Conservation (phyloP, 495 filamentous ascomycete genomes). For the Penicillium diatomitis region DNA sequence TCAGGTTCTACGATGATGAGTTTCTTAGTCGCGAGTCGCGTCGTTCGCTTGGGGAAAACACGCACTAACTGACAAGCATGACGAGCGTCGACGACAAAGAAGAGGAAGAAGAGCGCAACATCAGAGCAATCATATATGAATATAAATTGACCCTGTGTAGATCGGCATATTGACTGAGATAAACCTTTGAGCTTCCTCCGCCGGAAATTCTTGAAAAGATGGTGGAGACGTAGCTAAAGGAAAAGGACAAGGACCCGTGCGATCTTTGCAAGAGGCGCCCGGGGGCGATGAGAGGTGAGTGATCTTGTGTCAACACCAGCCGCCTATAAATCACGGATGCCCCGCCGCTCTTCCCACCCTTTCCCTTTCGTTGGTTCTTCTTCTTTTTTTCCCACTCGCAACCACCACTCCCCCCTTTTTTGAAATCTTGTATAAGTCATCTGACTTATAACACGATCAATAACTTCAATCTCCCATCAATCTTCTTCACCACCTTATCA, state of each 20-base stretch:
- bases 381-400: constrained; percentile 8
- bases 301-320: constrained; percentile 39
- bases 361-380: constrained; percentile 23
- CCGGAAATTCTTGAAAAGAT: too few species aligned
- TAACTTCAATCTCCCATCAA: neutral
- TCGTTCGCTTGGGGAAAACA: too few species aligned
- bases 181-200: too few species aligned
- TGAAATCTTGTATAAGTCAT: constrained; percentile 8
- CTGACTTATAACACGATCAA: constrained; percentile 1
- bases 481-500: constrained; percentile 11
- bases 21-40: too few species aligned
- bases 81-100: too few species aligned
- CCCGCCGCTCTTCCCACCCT: constrained; percentile 36
- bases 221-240: neutral
- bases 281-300: constrained; percentile 17
- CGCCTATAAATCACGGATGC: constrained; percentile 45
- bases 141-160: too few species aligned
- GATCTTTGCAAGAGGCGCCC: constrained; percentile 4
- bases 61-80: too few species aligned
- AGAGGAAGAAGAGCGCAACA: too few species aligned
- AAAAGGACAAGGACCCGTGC: constrained; percentile 10
- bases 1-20: too few species aligned
- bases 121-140: too few species aligned
- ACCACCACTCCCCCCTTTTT: neutral
- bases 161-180: too few species aligned